Base-by-base conservation (phyloP, 345 rosid species). In the Hypericum perforatum region DNA sequence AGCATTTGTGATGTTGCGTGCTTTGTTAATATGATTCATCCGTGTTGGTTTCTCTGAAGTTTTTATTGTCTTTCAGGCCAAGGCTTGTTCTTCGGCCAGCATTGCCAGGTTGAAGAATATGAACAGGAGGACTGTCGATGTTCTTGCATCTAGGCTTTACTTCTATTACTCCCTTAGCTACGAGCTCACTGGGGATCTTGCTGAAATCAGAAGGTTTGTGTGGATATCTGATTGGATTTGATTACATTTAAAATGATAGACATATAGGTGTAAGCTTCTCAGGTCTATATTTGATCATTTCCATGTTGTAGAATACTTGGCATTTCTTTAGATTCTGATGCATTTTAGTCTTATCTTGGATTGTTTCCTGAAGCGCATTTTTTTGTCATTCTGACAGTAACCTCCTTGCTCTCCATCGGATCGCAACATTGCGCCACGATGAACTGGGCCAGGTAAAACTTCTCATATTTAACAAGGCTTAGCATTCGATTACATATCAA, bases 341-440 rank as follows among this genome's bases (percentile, higher is more conserved):
- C 32, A 22, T 22, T 22, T 22, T 22, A 22, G 32, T 22, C 32
- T 22, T 22, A 4, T 22, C 32, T 22, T 22, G 32, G 32, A 22
- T 15, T 11, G 9, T 51, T 37, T 37, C 16, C 56, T 56, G 36
- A 56, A 36, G 53, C 43, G 42, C 38, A 12, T 52, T 11, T 57
- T 62, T 41, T 47, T 64, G 42, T 48, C 41, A 36, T 47, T 29
- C 32, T 22, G 32, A 42, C 76, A 86, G 94, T 46, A 74, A 75
- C 52, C 90, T 89, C 53, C 88, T 89, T 62, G 78, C 84, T 14
- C 74, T 86, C 64, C 95, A 84, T 63, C 84, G 81, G n/a, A 75
- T 82, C 42, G 88, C 95, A 8, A 89, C 95, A 15, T 51, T 86
- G 62, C 94, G 84, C 52, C 97, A 80, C 74, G 95, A 84, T 73